These are phyloP conservation scores for Tothia fuscella DNA, from an alignment of 2,329 filamentous ascomycete genomes.

Conservation along the genomic window DNA sequence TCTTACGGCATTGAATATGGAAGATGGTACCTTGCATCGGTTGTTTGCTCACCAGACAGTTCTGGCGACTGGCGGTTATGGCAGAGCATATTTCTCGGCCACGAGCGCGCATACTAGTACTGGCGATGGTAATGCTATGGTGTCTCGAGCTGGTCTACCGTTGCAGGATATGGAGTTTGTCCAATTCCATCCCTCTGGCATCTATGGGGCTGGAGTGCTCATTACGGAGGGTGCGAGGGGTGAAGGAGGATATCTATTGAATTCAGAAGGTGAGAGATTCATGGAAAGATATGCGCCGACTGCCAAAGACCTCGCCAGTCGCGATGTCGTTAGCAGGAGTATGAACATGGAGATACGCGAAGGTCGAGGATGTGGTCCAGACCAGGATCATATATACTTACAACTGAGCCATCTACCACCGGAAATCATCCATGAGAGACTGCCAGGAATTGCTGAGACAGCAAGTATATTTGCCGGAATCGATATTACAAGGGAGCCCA, in stretches of 20 bases:
- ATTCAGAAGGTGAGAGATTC: conserved; percentile 36
- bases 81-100: conserved; percentile 38
- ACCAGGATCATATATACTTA: conserved; percentile 37
- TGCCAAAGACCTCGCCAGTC: conserved; percentile 37
- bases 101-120: conserved; percentile 39
- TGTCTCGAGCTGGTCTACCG: conserved; percentile 34
- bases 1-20: conserved; percentile 35
- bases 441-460: conserved; percentile 40
- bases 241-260: conserved; percentile 39
- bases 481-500: conserved; percentile 37
- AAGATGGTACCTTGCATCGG: conserved; percentile 37
- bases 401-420: conserved; percentile 36
- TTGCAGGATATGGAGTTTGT: conserved; percentile 41
- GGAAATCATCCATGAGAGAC: conserved; percentile 34
- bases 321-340: conserved; percentile 35
- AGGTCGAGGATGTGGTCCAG: conserved; percentile 33
- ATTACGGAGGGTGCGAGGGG: conserved; percentile 40
- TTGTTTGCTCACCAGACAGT: conserved; percentile 38
- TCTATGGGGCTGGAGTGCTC: conserved; percentile 38
- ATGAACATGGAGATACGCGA: conserved; percentile 40
- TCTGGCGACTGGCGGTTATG: conserved; percentile 36
- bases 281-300: conserved; percentile 42
- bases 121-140: conserved; percentile 40
- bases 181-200: conserved; percentile 39
- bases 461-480: conserved; percentile 38